These are phyloP conservation scores for Castanea crenata DNA, from an alignment of 306 rosid genomes.

Conservation along the genomic window DNA sequence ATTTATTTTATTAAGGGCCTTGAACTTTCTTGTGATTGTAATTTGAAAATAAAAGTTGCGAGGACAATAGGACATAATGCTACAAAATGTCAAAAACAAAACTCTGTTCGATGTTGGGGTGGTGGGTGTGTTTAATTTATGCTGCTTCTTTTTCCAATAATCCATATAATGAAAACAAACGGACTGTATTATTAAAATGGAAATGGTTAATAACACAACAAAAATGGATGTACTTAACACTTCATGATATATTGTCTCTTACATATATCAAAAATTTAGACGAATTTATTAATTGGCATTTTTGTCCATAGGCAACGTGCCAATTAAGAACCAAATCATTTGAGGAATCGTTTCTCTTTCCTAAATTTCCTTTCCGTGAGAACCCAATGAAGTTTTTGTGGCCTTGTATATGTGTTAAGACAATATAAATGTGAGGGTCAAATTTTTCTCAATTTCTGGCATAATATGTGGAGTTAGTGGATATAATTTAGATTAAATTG, in stretches of 20 bases:
- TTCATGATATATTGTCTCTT: constrained; percentile 24
- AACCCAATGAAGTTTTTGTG: not conserved
- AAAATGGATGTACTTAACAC: constrained; percentile 29
- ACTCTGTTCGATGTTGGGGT: constrained; percentile 28
- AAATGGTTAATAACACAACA: constrained; percentile 35
- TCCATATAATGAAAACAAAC: constrained; percentile 2
- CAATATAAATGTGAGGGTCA: not conserved
- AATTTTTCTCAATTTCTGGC: constrained; percentile 17
- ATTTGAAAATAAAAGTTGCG: not conserved
- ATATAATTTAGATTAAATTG: not conserved
- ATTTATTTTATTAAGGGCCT: too few species aligned
- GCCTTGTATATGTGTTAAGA: constrained; percentile 4
- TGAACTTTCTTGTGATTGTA: constrained; percentile 2
- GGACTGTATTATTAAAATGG: constrained; percentile 16
- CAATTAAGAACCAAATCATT: constrained; percentile 19
- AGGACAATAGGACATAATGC: constrained; percentile 31
- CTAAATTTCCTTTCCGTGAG: not conserved
- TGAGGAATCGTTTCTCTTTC: not conserved
- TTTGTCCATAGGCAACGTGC: constrained; percentile 30
- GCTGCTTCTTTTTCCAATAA: constrained; percentile 28
- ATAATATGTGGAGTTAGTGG: constrained; percentile 11
- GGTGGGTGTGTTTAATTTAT: constrained; percentile 18
- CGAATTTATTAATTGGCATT: not conserved
- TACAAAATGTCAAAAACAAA: constrained; percentile 3
- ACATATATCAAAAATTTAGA: constrained; percentile 16